Conservation (phyloP, 345 rosid genomes). For the Linum lewisii region DNA sequence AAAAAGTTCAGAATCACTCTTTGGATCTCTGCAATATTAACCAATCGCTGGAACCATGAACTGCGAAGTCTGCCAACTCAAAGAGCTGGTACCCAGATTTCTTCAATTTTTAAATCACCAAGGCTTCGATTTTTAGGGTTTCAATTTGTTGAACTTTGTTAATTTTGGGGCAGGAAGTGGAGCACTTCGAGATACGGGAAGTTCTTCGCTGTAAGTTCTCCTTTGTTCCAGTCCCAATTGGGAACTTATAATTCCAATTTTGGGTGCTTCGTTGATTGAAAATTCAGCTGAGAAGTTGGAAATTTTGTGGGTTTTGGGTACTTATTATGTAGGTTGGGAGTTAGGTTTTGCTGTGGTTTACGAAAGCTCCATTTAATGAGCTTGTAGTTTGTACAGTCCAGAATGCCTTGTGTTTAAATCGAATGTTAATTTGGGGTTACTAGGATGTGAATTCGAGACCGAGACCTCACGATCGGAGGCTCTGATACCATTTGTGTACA, state of each 20-base stretch:
- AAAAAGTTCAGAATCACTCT: background rate
- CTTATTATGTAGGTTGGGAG: too few relatives aligned
- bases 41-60: conserved; percentile 37
- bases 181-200: conserved; percentile 72
- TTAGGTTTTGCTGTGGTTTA: background rate
- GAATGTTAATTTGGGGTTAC: too few relatives aligned
- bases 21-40: background rate
- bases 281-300: background rate
- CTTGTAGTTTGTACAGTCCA: too few relatives aligned
- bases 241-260: background rate
- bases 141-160: background rate
- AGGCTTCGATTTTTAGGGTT: background rate
- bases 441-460: too few relatives aligned
- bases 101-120: background rate
- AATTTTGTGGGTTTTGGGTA: background rate
- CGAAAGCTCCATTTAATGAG: too few relatives aligned
- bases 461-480: too few relatives aligned
- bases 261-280: background rate
- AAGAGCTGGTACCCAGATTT: conserved; percentile 55
- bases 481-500: too few relatives aligned
- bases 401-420: too few relatives aligned
- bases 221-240: background rate
- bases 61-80: conserved; percentile 88
- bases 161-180: conserved; percentile 49
- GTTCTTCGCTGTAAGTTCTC: conserved; percentile 64